Percentiles rank a stretch among this genome's conserved stretches.
Conservation (phyloP, 169 alveolate species). For the Eimeria praecox region DNA sequence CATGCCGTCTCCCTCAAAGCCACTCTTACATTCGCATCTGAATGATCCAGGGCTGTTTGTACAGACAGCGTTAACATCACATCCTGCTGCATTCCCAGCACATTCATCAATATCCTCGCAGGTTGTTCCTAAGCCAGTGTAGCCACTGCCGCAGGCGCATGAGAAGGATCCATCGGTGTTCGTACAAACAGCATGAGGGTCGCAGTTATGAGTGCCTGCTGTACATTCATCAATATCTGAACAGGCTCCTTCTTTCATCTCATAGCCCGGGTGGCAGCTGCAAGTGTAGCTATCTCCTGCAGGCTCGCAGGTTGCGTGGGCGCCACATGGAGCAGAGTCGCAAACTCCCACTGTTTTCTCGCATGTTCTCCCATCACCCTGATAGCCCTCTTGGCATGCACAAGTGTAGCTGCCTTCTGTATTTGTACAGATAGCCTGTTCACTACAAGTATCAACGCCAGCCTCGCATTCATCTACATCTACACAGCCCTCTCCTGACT, state of each 20-base stretch:
- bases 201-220: conserved; percentile 74
- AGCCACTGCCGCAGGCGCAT: conserved; percentile 80
- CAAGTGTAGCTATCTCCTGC: conserved; percentile 56
- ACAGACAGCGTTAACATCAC: conserved; percentile 80
- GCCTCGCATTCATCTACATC: conserved; percentile 86
- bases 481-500: conserved; percentile 56
- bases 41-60: conserved; percentile 80
- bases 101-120: conserved; percentile 83
- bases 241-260: conserved; percentile 71
- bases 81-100: conserved; percentile 48
- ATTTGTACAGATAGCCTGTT: conserved; percentile 83
- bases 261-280: conserved; percentile 74
- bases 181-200: conserved; percentile 76
- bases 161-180: conserved; percentile 79
- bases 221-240: conserved; percentile 80
- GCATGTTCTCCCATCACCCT: conserved; percentile 74
- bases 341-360: conserved; percentile 36
- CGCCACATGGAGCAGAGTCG: conserved; percentile 43
- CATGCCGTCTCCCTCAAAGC: conserved; percentile 80
- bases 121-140: conserved; percentile 62
- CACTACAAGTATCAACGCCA: conserved; percentile 81
- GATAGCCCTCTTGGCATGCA: conserved; percentile 80
- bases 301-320: conserved; percentile 77
- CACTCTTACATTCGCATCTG: conserved; percentile 77
- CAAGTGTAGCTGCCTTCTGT: conserved; percentile 84